Evolutionary conservation across 352 stramenopile species (phyloP).

Genomic region (Lagenidium giganteum): DNA sequence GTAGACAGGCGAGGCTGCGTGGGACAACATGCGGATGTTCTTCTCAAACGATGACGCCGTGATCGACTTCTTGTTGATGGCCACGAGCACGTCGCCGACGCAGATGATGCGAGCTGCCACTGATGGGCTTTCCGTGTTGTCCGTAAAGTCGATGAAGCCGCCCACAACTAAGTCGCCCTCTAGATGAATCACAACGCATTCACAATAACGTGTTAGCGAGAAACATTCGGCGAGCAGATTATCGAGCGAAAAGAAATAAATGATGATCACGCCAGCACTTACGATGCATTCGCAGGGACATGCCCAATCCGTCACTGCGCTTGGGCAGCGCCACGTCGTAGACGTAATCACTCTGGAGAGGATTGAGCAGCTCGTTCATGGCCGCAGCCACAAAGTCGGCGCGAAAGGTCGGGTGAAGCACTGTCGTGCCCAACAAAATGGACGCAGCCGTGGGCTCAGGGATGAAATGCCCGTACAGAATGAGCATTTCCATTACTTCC

Average conservation of each 20-base stretch:
- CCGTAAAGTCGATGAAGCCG: constrained; percentile 79
- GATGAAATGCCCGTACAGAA: constrained; percentile 82
- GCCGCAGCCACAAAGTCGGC: constrained; percentile 72
- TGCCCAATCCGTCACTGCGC: constrained; percentile 68
- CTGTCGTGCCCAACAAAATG: constrained; percentile 59
- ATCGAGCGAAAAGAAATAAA: background rate
- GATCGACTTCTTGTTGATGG: constrained; percentile 87
- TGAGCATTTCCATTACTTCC: constrained; percentile 84
- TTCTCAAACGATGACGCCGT: constrained; percentile 83
- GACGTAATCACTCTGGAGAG: constrained; percentile 76
- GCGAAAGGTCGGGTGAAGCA: constrained; percentile 67
- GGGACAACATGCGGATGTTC: constrained; percentile 79
- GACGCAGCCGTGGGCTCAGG: constrained; percentile 58
- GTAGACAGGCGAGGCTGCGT: constrained; percentile 77
- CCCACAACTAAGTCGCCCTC: constrained; percentile 75
- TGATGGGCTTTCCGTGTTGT: constrained; percentile 74
- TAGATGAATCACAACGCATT: constrained; percentile 10
- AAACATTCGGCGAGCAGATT: background rate
- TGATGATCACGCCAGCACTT: constrained; percentile 10
- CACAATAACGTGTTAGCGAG: constrained; percentile 6
- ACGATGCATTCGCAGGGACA: constrained; percentile 86
- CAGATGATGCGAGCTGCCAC: constrained; percentile 74
- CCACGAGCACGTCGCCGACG: constrained; percentile 70
- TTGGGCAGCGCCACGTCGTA: constrained; percentile 82
- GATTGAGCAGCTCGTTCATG: constrained; percentile 82